Base-by-base conservation (phyloP, 345 rosid genomes). In the Moricandia moricandioides region DNA sequence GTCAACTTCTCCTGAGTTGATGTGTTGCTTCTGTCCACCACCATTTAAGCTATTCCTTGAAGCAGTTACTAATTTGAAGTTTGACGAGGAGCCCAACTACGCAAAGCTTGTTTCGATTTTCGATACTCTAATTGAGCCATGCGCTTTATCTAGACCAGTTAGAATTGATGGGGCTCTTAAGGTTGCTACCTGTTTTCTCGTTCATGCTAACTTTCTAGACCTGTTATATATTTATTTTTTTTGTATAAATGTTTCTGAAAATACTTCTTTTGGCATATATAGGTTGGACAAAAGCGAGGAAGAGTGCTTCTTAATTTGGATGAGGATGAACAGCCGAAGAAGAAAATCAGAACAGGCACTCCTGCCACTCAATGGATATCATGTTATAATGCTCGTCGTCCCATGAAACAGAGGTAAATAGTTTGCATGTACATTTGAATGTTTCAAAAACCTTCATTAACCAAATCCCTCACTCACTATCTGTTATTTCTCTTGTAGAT, bases 291-390 rank as follows among this genome's bases (percentile, higher is more conserved):
- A 73, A 95, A 95, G 83, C 88, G 99, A 71, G 90, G 89, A 68
- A 86, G 93, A 73, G 49, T 89, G 70, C 67, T 51, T 51, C 72
- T 66, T 17, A 90, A 89, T 74, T 78, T 84, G 71, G 96, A 91
- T 74, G 99, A 88, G 67, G 97, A 94, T 79, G 97, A 89, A 75
- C 97, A 90, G 71, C 96, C 96, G 6, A 90, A 77, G 85, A 95
- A 92, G 84, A 95, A 89, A 81, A 68, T 90, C 58, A 86, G 96
- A 57, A 59, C 88, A 49, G 98, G 99, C 52, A 92, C 85, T 84
- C 92, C 97, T 10, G 96, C 99, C 67, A 82, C 86, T 51, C 99
- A 95, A 65, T 92, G 99, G 98, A 87, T 90, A 58, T 92, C 93
- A 56, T 93, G 90, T 75, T 90, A 95, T 76, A 90, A 86, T 78